phyloP scores from a whole-genome alignment of 768 basidiomycete species.

The Lentinus tigrinus region DNA sequence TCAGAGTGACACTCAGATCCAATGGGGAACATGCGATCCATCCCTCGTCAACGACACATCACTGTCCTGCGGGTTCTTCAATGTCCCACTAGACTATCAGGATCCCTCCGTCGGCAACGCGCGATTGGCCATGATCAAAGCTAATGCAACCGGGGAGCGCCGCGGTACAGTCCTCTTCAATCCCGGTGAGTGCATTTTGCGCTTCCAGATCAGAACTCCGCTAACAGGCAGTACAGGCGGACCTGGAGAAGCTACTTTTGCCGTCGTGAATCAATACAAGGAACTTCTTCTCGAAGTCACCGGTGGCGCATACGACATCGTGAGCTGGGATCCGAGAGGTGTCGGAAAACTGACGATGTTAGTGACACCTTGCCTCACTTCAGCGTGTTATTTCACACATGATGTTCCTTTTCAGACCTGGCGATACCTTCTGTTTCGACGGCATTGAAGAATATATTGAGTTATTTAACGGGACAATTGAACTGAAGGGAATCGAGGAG shows the following conservation, averaged over 20 bases:
- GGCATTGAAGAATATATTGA: background rate
- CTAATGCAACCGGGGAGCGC: background rate
- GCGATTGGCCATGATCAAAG: background rate
- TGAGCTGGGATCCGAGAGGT: background rate
- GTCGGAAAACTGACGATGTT: background rate
- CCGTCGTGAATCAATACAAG: background rate
- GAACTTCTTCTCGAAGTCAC: background rate
- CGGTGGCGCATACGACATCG: slow-evolving; percentile 3
- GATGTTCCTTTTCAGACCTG: background rate
- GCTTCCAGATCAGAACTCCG: background rate
- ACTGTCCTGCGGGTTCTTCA: background rate
- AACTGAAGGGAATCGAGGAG: background rate
- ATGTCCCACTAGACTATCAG: slow-evolving; percentile 1
- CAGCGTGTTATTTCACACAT: background rate
- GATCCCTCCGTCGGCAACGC: background rate
- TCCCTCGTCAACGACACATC: background rate
- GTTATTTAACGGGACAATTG: background rate
- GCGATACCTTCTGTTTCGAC: slow-evolving; percentile 3
- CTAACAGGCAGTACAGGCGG: background rate
- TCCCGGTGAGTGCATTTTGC: background rate
- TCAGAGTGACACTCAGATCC: too few relatives aligned
- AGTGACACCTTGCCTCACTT: background rate
- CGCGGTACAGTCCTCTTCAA: slow-evolving; percentile 2
- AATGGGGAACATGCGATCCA: background rate
- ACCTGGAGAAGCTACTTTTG: background rate